Base-by-base conservation (phyloP, 148 eudicot genomes). In the Silene conica region DNA sequence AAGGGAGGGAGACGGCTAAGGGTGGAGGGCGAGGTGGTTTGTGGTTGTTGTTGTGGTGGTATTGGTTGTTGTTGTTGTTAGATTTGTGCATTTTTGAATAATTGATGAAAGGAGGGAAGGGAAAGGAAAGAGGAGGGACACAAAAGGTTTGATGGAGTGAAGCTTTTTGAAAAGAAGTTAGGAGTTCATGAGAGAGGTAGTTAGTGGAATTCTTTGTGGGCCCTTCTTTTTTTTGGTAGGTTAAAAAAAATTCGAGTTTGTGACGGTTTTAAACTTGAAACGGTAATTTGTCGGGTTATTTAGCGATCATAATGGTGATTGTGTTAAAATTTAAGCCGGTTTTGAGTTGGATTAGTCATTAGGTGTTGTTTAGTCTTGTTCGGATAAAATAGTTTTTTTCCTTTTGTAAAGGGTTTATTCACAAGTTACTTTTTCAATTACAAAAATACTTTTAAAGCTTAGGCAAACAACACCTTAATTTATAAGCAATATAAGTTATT, bases 21-120 rank as follows among this genome's bases (percentile, higher is more conserved):
- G 79, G 73, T 71, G 80, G 80, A 21, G 71, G 71, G 7, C 65
- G 74, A 0, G 78, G 78, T 46, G 82, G 75, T 43, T 63, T 74
- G 14, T 45, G 70, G 62, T 78, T 57, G 73, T 73, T 46, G 8
- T 78, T 20, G 10, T 28, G n/a, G 15, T 50, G 48, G 34, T 28
- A 3, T 1, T 28, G 3, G n/a, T n/a, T n/a, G n/a, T 26, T 26
- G 18, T 68, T 19, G 21, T 20, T 69, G 23, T 50, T 48, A 23
- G 8, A 22, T 48, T 19, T 48, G 15, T 68, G 52, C 22, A 66
- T 41, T 2, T 38, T 41, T 16, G n/a, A 56, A 16, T 25, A 10
- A 26, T n/a, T 66, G 26, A 22, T 38, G 8, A 31, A 21, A 70
- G 8, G 19, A 70, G 67, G 26, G 41, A n/a, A 2, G 0, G 62